A percentile compares a stretch with the other conserved stretches of the same genome.
Evolutionary conservation across 306 rosid genomes (phyloP).

Genomic region (Cucumis melo): DNA sequence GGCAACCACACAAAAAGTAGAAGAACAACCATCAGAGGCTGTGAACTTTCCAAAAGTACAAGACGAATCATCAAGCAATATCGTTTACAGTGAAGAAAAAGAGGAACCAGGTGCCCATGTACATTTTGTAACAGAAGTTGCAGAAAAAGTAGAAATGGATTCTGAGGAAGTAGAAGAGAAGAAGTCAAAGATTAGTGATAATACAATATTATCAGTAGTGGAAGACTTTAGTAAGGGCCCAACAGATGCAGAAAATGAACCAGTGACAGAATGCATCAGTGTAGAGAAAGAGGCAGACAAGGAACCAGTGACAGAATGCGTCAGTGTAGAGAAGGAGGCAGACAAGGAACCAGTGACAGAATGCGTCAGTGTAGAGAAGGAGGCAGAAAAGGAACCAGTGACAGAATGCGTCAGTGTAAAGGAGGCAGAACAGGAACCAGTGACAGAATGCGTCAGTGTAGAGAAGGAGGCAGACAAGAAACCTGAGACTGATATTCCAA

Average conservation of each 20-base stretch:
- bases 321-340: background rate
- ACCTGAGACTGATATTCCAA: background rate
- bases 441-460: background rate
- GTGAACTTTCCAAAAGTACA: background rate
- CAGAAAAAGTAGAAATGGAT: background rate
- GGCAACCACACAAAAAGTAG: background rate
- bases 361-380: background rate
- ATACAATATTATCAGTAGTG: background rate
- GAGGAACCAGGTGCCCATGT: background rate
- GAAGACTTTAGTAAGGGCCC: background rate
- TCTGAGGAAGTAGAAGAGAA: constrained; percentile 7
- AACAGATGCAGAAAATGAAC: background rate
- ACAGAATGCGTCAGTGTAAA: too few species aligned
- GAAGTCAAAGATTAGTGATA: background rate
- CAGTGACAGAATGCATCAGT: too few species aligned
- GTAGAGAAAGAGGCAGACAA: too few species aligned
- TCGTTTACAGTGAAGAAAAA: background rate
- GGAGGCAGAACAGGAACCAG: background rate
- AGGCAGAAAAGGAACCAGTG: background rate
- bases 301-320: background rate
- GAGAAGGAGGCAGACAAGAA: background rate
- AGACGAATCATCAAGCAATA: background rate
- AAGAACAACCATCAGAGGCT: background rate
- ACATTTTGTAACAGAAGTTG: background rate
- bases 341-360: background rate